These are phyloP conservation scores for Ceratobasidium sp. DNA, from an alignment of 1,284 basidiomycete species.

Conservation along the genomic window DNA sequence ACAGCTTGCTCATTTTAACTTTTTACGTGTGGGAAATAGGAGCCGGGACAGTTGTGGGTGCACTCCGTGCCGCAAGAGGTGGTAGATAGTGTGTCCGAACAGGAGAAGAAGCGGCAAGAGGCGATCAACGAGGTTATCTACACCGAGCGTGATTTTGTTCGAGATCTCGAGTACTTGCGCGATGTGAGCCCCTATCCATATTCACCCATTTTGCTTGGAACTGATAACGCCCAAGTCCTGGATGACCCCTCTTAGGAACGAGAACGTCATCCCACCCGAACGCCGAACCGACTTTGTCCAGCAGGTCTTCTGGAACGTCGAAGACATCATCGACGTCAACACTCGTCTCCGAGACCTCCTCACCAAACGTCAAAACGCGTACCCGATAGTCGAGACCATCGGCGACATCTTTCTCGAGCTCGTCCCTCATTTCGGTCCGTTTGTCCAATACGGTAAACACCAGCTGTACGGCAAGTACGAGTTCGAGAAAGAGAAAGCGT, in stretches of 20 bases:
- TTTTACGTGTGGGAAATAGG: slow-evolving; percentile 10
- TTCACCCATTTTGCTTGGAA: too few species aligned
- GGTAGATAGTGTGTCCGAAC: slow-evolving; percentile 89
- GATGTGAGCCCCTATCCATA: slow-evolving; percentile 71
- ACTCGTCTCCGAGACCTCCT: slow-evolving; percentile 89
- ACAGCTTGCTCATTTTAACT: slow-evolving; percentile 36
- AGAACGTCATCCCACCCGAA: slow-evolving; percentile 81
- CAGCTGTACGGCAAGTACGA: slow-evolving; percentile 98
- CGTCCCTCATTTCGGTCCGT: slow-evolving; percentile 90
- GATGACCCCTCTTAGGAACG: slow-evolving; percentile 84
- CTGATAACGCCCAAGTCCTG: slow-evolving; percentile 66
- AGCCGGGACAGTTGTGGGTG: too few species aligned
- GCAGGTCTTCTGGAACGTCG: slow-evolving; percentile 98
- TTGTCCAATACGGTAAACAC: slow-evolving; percentile 95
- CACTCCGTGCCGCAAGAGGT: slow-evolving; percentile 94
- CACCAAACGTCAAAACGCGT: slow-evolving; percentile 94
- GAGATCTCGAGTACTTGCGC: slow-evolving; percentile 97
- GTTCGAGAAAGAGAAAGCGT: slow-evolving; percentile 97
- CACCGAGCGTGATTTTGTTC: slow-evolving; percentile 97
- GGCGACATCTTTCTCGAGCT: slow-evolving; percentile 92
- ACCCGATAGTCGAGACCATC: slow-evolving; percentile 91
- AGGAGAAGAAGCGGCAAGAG: slow-evolving; percentile 96
- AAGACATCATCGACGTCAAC: slow-evolving; percentile 94
- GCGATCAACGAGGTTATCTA: slow-evolving; percentile 99
- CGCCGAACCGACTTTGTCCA: slow-evolving; percentile 89